phyloP scores from a whole-genome alignment of 768 basidiomycete genomes.

The Termitomyces sp. region DNA sequence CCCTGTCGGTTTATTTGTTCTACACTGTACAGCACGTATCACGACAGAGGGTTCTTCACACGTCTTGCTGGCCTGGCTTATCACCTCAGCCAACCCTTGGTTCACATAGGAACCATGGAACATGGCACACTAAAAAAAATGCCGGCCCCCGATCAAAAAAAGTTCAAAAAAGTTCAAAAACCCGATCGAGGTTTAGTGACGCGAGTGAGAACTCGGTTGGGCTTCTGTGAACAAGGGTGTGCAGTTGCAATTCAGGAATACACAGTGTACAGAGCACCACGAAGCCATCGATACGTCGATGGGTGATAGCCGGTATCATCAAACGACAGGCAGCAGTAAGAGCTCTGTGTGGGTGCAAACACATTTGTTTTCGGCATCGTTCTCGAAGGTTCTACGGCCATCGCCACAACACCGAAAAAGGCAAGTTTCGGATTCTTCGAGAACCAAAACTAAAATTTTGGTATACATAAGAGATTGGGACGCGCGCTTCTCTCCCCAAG shows the following conservation, averaged over 20 bases:
- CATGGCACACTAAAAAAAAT: background rate
- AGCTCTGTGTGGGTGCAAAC: too few relatives aligned
- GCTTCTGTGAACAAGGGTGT: background rate
- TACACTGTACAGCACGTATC: background rate
- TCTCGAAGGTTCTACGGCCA: slow-evolving; percentile 37
- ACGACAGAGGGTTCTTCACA: background rate
- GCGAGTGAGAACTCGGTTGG: background rate
- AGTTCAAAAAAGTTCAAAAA: background rate
- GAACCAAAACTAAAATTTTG: slow-evolving; percentile 36
- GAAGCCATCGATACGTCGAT: background rate
- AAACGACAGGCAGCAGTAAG: background rate
- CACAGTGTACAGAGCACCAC: background rate
- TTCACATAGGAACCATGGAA: background rate
- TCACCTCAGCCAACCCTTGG: background rate
- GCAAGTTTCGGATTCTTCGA: slow-evolving; percentile 45
- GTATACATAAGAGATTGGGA: slow-evolving; percentile 28
- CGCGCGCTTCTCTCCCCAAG: slow-evolving; percentile 17
- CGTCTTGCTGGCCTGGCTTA: background rate
- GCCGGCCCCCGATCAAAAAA: background rate
- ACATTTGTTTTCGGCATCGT: slow-evolving; percentile 15
- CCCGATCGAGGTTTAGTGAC: background rate
- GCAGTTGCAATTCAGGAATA: background rate
- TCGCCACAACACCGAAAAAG: slow-evolving; percentile 29
- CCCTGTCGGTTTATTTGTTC: too few relatives aligned
- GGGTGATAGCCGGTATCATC: background rate